Conservation (phyloP, 345 rosid genomes). For the Euphorbia pulcherrima region DNA sequence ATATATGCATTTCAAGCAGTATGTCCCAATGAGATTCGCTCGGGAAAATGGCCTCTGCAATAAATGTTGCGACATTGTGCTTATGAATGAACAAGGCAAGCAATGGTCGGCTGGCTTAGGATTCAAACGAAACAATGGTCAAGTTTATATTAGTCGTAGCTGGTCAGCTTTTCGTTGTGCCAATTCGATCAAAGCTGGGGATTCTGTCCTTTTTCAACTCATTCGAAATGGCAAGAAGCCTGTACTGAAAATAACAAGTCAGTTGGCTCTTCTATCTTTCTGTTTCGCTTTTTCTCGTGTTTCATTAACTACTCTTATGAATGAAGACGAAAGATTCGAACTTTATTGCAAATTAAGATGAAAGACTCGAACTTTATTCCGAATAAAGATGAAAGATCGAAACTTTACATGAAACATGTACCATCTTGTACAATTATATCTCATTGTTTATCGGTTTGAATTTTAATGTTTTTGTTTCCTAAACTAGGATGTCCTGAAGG, state of each 20-base stretch:
- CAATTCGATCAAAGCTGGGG: slow-evolving; percentile 10
- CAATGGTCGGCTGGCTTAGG: slow-evolving; percentile 6
- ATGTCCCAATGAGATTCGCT: background rate
- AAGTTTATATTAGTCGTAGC: background rate
- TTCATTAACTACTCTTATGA: background rate
- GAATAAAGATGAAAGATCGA: background rate
- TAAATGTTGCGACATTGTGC: background rate
- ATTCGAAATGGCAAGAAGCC: slow-evolving; percentile 2
- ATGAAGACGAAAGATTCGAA: background rate
- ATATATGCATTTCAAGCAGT: background rate
- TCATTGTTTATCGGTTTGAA: background rate
- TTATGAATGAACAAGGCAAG: slow-evolving; percentile 9
- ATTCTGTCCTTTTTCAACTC: slow-evolving; percentile 1
- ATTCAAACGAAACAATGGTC: background rate
- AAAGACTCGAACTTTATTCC: background rate
- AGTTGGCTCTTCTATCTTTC: background rate
- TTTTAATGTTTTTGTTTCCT: background rate
- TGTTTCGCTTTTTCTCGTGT: no score
- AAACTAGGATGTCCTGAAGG: background rate
- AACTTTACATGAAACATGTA: background rate
- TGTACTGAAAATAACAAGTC: background rate
- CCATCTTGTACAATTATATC: no score
- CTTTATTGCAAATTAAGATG: background rate
- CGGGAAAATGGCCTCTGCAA: background rate
- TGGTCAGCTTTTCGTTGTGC: slow-evolving; percentile 12